phyloP scores from a whole-genome alignment of 1,139 yeast species.

The Hyphopichia pseudoburtonii region DNA sequence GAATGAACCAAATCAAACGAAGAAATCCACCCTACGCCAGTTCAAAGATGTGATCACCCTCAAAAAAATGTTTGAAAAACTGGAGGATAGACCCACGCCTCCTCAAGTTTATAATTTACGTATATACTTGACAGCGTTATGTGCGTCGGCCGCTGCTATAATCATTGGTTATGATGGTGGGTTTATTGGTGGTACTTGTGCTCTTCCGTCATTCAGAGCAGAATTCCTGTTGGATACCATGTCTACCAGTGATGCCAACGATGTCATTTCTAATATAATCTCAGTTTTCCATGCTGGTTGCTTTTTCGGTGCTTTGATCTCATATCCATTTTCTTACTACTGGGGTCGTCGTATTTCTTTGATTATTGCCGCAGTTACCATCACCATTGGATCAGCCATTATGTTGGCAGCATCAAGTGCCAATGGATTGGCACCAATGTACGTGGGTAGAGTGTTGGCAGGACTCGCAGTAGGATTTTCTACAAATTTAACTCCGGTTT shows the following conservation, averaged over 20 bases:
- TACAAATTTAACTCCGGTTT: slow-evolving; percentile 43
- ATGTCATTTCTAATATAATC: slow-evolving; percentile 35
- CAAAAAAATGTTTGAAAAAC: slow-evolving; percentile 30
- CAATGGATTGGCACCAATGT: slow-evolving; percentile 39
- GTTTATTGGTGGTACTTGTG: slow-evolving; percentile 44
- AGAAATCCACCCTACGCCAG: too few species aligned
- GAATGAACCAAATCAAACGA: too few species aligned
- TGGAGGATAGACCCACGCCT: slow-evolving; percentile 43
- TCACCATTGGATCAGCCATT: slow-evolving; percentile 40
- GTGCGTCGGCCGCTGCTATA: slow-evolving; percentile 41
- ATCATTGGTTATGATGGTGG: slow-evolving; percentile 46
- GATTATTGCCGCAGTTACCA: slow-evolving; percentile 31
- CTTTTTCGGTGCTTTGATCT: slow-evolving; percentile 42
- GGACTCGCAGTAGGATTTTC: slow-evolving; percentile 44
- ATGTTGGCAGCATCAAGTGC: slow-evolving; percentile 35
- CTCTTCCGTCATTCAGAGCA: slow-evolving; percentile 32
- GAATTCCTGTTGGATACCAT: slow-evolving; percentile 35
- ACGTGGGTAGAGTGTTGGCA: slow-evolving; percentile 42
- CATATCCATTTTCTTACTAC: slow-evolving; percentile 39
- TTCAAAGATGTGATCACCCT: slow-evolving; percentile 9
- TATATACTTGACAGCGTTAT: slow-evolving; percentile 35
- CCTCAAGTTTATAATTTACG: slow-evolving; percentile 37
- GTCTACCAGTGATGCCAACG: slow-evolving; percentile 20
- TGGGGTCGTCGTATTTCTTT: slow-evolving; percentile 38
- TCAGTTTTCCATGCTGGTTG: slow-evolving; percentile 47